Conservation (phyloP, 139 green algal genomes). For the Tetratostichococcus sp. region DNA sequence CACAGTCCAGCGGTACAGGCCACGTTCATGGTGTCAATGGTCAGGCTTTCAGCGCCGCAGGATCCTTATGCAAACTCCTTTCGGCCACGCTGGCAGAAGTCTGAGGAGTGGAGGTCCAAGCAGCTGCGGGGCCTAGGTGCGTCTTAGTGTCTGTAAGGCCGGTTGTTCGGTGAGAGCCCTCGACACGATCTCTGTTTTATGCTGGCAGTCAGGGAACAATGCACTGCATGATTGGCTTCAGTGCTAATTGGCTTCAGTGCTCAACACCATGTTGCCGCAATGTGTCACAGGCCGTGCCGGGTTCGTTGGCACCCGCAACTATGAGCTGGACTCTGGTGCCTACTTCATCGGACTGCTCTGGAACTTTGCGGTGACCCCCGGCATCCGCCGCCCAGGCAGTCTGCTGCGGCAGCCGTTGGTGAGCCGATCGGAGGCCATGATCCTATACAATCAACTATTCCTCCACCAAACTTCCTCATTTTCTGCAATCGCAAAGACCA, state of each 20-base stretch:
- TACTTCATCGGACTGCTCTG: constrained; percentile 63
- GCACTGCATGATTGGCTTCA: too few species aligned
- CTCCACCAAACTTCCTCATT: too few species aligned
- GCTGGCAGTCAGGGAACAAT: too few species aligned
- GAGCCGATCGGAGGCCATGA: too few species aligned
- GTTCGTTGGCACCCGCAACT: constrained; percentile 60
- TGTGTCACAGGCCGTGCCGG: constrained; percentile 32
- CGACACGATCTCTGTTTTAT: too few species aligned
- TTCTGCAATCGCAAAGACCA: too few species aligned
- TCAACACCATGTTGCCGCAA: too few species aligned
- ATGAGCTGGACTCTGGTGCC: constrained; percentile 57
- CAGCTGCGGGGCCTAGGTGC: background rate
- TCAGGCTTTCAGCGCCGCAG: background rate
- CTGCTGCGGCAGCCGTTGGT: constrained; percentile 24
- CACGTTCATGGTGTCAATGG: too few species aligned
- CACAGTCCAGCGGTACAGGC: too few species aligned
- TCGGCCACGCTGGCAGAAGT: background rate
- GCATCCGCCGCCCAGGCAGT: constrained; percentile 20
- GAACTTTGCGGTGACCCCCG: constrained; percentile 40
- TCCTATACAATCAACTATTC: too few species aligned
- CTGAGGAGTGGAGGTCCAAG: background rate
- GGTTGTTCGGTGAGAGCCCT: too few species aligned
- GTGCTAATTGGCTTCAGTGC: too few species aligned
- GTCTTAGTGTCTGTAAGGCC: background rate
- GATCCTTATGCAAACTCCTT: background rate